Evolutionary conservation across 768 basidiomycete genomes (phyloP).

Genomic region (Dioszegia hungarica): DNA sequence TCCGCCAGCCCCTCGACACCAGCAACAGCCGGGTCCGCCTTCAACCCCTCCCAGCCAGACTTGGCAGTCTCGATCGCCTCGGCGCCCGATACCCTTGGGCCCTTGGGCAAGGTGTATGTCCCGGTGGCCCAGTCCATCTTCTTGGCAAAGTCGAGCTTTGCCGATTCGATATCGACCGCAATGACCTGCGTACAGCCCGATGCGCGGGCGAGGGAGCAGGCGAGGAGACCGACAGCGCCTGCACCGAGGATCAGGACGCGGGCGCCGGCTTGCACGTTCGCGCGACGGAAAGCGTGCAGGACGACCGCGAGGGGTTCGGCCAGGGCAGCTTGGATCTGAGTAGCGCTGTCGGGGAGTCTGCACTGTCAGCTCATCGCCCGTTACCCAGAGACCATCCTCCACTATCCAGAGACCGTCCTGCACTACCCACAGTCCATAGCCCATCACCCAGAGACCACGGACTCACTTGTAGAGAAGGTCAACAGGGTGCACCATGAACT

Average conservation of each 20-base stretch:
- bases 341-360: constrained; percentile 63
- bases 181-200: constrained; percentile 66
- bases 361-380: background rate
- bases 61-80: constrained; percentile 43
- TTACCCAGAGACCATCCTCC: too few relatives aligned
- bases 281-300: constrained; percentile 59
- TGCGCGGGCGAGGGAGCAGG: constrained; percentile 68
- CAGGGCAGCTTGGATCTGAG: constrained; percentile 76
- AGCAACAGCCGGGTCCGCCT: constrained; percentile 58
- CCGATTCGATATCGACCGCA: constrained; percentile 78
- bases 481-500: constrained; percentile 81
- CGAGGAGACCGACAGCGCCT: constrained; percentile 88
- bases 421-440: background rate
- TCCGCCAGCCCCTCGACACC: constrained; percentile 54
- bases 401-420: too few relatives aligned
- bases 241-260: constrained; percentile 84
- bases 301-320: constrained; percentile 93
- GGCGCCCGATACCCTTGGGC: constrained; percentile 40
- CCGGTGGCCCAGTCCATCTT: constrained; percentile 69
- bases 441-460: background rate
- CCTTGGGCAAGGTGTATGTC: constrained; percentile 61
- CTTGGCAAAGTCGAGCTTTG: constrained; percentile 72
- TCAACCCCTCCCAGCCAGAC: constrained; percentile 41
- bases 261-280: constrained; percentile 54
- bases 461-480: constrained; percentile 74